Evolutionary conservation across 2,329 filamentous ascomycete genomes (phyloP).

Genomic region (Penicillium brevicompactum): DNA sequence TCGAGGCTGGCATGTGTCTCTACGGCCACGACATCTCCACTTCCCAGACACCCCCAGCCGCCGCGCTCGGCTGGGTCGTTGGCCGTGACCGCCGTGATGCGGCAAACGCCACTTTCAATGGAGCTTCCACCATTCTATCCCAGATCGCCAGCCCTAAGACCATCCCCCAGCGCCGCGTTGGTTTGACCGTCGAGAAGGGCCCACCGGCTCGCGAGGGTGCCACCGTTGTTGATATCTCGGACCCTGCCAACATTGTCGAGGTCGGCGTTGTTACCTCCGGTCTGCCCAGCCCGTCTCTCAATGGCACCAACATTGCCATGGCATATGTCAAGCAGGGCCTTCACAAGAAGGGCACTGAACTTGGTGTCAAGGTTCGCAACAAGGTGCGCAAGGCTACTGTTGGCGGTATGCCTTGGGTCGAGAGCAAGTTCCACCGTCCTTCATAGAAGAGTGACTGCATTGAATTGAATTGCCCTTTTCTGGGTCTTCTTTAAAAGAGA

Average conservation of each 20-base stretch:
- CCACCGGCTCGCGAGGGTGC: constrained; percentile 89
- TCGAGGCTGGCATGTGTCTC: constrained; percentile 98
- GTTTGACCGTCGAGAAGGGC: constrained; percentile 74
- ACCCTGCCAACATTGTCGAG: constrained; percentile 53
- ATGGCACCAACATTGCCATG: constrained; percentile 90
- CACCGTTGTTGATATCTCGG: constrained; percentile 64
- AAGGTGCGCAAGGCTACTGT: constrained; percentile 74
- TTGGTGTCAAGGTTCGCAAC: constrained; percentile 76
- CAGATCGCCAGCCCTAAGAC: constrained; percentile 67
- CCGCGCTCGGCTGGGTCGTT: constrained; percentile 76
- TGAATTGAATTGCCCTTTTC: neutral
- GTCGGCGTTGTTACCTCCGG: constrained; percentile 86
- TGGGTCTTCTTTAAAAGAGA: no score
- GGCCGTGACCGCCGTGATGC: constrained; percentile 70
- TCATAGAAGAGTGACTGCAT: constrained; percentile 11
- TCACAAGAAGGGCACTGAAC: constrained; percentile 82
- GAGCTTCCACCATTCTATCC: constrained; percentile 72
- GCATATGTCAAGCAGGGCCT: constrained; percentile 80
- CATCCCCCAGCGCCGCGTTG: constrained; percentile 73
- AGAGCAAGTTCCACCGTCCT: constrained; percentile 69
- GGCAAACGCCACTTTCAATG: constrained; percentile 73
- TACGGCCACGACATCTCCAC: constrained; percentile 98
- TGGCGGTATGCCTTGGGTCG: constrained; percentile 86
- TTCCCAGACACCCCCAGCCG: constrained; percentile 68
- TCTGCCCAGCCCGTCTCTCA: constrained; percentile 81